phyloP scores from a whole-genome alignment of 441 rosid species.

The Metrosideros polymorpha region DNA sequence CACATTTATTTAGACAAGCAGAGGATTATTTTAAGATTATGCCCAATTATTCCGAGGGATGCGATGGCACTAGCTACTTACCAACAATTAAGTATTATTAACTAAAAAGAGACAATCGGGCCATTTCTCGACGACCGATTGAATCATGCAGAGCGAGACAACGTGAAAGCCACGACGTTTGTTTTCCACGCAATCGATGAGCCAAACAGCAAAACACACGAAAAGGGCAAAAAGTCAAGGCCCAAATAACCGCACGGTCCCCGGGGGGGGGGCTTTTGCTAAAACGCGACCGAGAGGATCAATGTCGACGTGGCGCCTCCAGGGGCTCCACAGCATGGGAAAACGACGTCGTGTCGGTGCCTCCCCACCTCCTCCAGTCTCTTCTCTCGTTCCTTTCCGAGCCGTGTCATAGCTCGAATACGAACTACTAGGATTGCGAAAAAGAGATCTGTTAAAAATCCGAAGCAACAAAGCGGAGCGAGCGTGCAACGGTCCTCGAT shows the following conservation, averaged over 20 bases:
- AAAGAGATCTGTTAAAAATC: not conserved
- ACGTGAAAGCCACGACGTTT: not conserved
- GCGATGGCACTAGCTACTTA: rapidly evolving
- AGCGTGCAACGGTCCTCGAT: conserved; percentile 30
- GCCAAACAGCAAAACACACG: not conserved
- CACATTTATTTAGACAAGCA: not conserved
- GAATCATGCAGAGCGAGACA: not conserved
- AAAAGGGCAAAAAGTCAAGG: not conserved
- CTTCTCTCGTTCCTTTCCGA: not conserved
- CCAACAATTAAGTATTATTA: not conserved
- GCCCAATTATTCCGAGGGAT: rapidly evolving
- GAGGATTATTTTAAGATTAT: not conserved
- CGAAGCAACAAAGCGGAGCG: not conserved
- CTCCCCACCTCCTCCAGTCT: not conserved
- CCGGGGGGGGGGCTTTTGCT: not conserved
- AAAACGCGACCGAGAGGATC: not conserved
- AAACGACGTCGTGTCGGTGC: not conserved
- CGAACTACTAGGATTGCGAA: not conserved
- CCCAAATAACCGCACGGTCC: not conserved
- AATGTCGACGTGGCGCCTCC: not conserved
- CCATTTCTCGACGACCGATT: not conserved
- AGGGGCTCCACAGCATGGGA: not conserved
- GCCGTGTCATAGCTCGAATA: not conserved
- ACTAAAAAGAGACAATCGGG: not conserved
- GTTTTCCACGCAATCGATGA: not conserved